Conservation (phyloP, 345 rosid species). For the Trapa bicornis region DNA sequence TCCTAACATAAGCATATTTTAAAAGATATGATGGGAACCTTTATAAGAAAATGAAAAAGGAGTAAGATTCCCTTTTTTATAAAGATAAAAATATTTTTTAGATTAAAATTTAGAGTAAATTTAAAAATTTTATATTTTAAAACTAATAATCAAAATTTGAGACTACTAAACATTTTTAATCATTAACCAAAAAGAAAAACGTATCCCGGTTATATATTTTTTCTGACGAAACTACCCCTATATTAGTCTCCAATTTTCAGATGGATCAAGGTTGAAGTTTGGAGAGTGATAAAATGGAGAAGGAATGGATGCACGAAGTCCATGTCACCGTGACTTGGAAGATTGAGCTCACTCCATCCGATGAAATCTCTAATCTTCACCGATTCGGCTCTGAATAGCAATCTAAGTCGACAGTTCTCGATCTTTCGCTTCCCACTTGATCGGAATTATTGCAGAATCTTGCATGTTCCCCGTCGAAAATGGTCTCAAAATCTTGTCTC, state of each 20-base stretch:
- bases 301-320: not conserved
- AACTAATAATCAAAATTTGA: no score
- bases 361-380: conserved; percentile 5
- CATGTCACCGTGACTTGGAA: not conserved
- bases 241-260: not conserved
- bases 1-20: no score
- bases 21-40: no score
- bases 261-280: not conserved
- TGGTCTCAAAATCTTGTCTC: not conserved
- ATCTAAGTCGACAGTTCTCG: not conserved
- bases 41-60: no score
- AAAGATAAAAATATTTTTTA: no score
- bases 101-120: no score
- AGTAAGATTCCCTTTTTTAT: no score
- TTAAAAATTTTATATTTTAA: no score
- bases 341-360: not conserved
- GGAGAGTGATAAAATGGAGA: not conserved
- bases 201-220: not conserved
- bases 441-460: not conserved
- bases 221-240: not conserved
- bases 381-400: not conserved
- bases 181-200: no score
- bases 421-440: not conserved
- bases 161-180: no score
- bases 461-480: conserved; percentile 2